Percentiles rank a stretch among this genome's conserved stretches.
These are phyloP conservation scores for Alternaria sp. DNA, from an alignment of 2,329 filamentous ascomycete species.

Conservation along the genomic window DNA sequence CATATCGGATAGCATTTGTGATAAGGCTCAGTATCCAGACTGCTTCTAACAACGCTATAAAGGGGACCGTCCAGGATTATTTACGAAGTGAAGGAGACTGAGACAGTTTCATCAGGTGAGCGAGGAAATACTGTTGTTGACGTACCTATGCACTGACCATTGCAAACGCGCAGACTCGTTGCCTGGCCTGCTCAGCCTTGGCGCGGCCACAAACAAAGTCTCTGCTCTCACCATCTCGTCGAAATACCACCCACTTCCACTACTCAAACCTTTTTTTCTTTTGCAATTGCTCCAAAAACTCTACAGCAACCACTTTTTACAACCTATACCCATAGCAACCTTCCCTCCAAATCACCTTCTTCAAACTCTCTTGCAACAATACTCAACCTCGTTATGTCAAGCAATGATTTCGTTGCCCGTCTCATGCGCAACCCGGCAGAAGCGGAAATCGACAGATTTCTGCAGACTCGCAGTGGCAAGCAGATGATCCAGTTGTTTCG, in stretches of 20 bases:
- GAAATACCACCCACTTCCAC: background rate
- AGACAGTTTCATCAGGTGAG: background rate
- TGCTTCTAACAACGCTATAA: background rate
- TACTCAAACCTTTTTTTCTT: background rate
- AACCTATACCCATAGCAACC: background rate
- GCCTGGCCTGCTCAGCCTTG: conserved; percentile 10
- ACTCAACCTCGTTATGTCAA: background rate
- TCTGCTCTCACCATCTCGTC: background rate
- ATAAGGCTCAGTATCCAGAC: background rate
- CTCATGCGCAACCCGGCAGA: conserved; percentile 14
- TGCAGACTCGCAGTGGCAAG: conserved; percentile 17
- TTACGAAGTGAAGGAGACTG: background rate
- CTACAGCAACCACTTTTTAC: background rate
- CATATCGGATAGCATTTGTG: background rate
- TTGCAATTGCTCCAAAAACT: background rate
- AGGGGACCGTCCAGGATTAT: background rate
- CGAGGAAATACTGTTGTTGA: background rate
- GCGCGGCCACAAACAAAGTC: conserved; percentile 10
- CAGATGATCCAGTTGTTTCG: conserved; percentile 26
- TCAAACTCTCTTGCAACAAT: background rate
- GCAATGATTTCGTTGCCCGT: background rate
- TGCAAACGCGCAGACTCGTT: conserved; percentile 20
- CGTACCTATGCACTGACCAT: conserved; percentile 22
- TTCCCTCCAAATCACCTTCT: conserved; percentile 1
- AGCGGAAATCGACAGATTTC: conserved; percentile 21